These are phyloP conservation scores for button mushroom (Agaricus bisporus) DNA, from an alignment of 768 basidiomycete genomes.

Conservation along the genomic window DNA sequence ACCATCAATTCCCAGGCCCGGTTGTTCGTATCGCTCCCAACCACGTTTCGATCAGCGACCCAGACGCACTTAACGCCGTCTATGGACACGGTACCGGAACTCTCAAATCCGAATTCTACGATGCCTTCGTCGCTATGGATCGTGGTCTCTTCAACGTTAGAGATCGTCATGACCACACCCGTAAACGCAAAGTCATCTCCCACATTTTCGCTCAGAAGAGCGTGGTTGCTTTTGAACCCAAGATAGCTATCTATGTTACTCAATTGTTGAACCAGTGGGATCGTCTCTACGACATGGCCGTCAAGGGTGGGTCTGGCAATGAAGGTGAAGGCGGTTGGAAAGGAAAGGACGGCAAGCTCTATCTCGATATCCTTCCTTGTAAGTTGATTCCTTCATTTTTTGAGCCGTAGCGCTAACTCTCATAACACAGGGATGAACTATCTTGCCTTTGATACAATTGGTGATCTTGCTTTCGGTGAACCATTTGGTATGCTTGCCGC, in stretches of 20 bases:
- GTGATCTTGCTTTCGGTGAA: slow-evolving; percentile 81
- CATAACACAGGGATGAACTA: slow-evolving; percentile 40
- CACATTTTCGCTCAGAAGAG: slow-evolving; percentile 82
- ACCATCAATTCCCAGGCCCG: slow-evolving; percentile 37
- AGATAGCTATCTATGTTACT: slow-evolving; percentile 55
- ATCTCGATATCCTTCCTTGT: slow-evolving; percentile 73
- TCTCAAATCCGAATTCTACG: slow-evolving; percentile 71
- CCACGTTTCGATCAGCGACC: slow-evolving; percentile 71
- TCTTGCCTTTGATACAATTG: slow-evolving; percentile 67
- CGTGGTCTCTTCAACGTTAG: slow-evolving; percentile 80
- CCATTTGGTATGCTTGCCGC: slow-evolving; percentile 88
- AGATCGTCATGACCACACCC: slow-evolving; percentile 69
- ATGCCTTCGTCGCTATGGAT: slow-evolving; percentile 69
- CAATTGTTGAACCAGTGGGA: slow-evolving; percentile 74
- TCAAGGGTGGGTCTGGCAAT: slow-evolving; percentile 47
- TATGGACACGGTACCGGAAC: slow-evolving; percentile 85
- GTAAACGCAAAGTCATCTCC: slow-evolving; percentile 89
- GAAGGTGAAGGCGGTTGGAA: slow-evolving; percentile 64
- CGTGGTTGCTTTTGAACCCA: slow-evolving; percentile 81
- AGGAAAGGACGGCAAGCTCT: slow-evolving; percentile 55
- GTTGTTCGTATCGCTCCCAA: slow-evolving; percentile 72
- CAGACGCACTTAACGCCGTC: slow-evolving; percentile 65
- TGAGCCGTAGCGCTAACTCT: slow-evolving; percentile 8
- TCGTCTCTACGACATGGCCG: slow-evolving; percentile 49
- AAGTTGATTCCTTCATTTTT: slow-evolving; percentile 19